Conservation (phyloP, 345 rosid genomes). For the Pistacia vera region DNA sequence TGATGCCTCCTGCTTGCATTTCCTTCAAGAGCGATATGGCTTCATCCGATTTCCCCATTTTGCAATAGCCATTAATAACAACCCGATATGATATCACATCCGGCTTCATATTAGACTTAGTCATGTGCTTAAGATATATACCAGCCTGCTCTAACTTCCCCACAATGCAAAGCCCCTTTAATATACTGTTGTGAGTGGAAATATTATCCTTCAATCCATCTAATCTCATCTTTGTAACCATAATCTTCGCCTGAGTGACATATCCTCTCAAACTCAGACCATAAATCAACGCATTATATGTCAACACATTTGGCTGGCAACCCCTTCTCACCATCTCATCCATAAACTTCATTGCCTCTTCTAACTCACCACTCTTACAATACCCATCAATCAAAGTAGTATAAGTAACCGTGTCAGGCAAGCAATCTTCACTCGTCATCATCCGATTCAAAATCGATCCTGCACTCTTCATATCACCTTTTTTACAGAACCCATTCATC, state of each 20-base stretch:
- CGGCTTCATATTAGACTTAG: constrained; percentile 20
- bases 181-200: constrained; percentile 35
- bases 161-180: constrained; percentile 34
- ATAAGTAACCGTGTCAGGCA: constrained; percentile 38
- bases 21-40: constrained; percentile 33
- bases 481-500: constrained; percentile 49
- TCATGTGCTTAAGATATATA: constrained; percentile 33
- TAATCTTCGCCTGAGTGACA: constrained; percentile 37
- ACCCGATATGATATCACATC: constrained; percentile 30
- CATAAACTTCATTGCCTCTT: constrained; percentile 35
- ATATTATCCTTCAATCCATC: constrained; percentile 38
- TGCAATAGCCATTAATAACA: constrained; percentile 36
- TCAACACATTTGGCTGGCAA: constrained; percentile 32
- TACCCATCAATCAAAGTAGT: constrained; percentile 43
- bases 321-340: constrained; percentile 34
- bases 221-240: constrained; percentile 42
- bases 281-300: constrained; percentile 45
- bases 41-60: constrained; percentile 27
- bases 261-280: constrained; percentile 40
- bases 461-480: constrained; percentile 39
- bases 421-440: constrained; percentile 19
- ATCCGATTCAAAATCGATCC: constrained; percentile 15
- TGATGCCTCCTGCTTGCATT: constrained; percentile 29
- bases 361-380: constrained; percentile 43
- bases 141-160: constrained; percentile 32